These are phyloP conservation scores for Phyllosticta paracitricarpa DNA, from an alignment of 2,329 filamentous ascomycete genomes.

Conservation along the genomic window DNA sequence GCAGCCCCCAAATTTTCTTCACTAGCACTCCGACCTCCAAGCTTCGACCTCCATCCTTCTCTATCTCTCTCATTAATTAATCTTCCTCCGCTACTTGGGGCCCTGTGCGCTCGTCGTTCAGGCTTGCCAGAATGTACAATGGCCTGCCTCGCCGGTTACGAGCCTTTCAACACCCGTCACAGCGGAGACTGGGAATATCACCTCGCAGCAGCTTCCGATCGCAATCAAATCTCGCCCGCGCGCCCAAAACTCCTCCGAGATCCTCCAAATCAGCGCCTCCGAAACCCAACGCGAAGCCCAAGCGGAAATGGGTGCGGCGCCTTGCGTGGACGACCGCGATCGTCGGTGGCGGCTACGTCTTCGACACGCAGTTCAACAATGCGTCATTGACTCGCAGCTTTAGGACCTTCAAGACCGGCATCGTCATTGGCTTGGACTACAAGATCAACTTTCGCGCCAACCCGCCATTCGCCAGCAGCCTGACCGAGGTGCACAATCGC, in stretches of 20 bases:
- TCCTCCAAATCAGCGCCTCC: constrained; percentile 53
- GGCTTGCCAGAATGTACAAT: constrained; percentile 27
- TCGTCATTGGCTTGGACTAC: constrained; percentile 82
- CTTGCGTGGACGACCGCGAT: constrained; percentile 52
- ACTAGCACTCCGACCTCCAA: not conserved
- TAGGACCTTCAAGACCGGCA: constrained; percentile 69
- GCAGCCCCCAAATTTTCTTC: not conserved
- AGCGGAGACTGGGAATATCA: not conserved
- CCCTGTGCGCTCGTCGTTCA: not conserved
- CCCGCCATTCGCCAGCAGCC: constrained; percentile 62
- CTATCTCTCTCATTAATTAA: not conserved
- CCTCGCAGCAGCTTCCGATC: constrained; percentile 13
- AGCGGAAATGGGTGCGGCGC: constrained; percentile 69
- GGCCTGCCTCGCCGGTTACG: constrained; percentile 25
- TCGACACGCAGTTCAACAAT: constrained; percentile 69
- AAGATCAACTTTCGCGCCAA: constrained; percentile 88
- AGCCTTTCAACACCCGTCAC: constrained; percentile 16
- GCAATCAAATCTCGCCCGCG: constrained; percentile 11
- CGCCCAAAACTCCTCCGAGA: constrained; percentile 21
- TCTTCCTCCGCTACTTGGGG: not conserved
- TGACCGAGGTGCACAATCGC: constrained; percentile 69
- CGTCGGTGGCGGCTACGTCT: constrained; percentile 52
- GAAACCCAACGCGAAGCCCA: constrained; percentile 54
- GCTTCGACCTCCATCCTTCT: not conserved
- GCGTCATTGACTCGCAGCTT: constrained; percentile 67